Conservation (phyloP, 2,329 filamentous ascomycete species). For the Curvularia spicifera region DNA sequence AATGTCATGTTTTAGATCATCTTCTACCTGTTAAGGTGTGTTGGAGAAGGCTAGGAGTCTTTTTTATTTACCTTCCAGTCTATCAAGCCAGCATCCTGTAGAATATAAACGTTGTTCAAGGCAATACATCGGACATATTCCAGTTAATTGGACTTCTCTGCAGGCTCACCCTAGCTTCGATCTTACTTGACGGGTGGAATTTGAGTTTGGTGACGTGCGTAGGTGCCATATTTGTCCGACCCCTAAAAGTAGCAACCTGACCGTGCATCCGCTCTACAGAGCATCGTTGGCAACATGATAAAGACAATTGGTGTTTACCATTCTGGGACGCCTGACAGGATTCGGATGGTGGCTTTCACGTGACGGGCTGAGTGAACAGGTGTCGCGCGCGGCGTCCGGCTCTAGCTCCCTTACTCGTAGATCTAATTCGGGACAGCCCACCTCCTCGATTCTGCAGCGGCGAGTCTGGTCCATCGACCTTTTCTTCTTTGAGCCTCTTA, state of each 20-base stretch:
- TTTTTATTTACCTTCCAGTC: no score
- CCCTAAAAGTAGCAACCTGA: neutral
- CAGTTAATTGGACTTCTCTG: neutral
- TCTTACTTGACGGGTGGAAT: neutral
- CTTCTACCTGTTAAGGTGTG: no score
- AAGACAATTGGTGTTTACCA: neutral
- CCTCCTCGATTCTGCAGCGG: constrained; percentile 30
- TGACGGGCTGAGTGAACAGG: constrained; percentile 20
- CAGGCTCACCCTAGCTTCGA: neutral
- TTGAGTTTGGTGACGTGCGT: constrained; percentile 9
- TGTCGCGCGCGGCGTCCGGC: constrained; percentile 19
- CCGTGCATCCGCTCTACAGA: neutral
- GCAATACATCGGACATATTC: neutral
- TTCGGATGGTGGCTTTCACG: constrained; percentile 17
- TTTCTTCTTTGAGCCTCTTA: constrained; percentile 19
- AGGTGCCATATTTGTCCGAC: neutral
- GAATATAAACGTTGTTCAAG: neutral
- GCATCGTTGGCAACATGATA: neutral
- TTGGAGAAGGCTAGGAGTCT: no score
- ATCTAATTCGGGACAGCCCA: constrained; percentile 39
- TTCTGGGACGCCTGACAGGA: neutral
- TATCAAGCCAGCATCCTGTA: neutral
- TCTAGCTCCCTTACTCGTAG: constrained; percentile 28
- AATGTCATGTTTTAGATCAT: neutral
- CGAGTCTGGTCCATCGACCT: constrained; percentile 27